phyloP scores from a whole-genome alignment of 1,139 yeast genomes.

The Pichia sp. region DNA sequence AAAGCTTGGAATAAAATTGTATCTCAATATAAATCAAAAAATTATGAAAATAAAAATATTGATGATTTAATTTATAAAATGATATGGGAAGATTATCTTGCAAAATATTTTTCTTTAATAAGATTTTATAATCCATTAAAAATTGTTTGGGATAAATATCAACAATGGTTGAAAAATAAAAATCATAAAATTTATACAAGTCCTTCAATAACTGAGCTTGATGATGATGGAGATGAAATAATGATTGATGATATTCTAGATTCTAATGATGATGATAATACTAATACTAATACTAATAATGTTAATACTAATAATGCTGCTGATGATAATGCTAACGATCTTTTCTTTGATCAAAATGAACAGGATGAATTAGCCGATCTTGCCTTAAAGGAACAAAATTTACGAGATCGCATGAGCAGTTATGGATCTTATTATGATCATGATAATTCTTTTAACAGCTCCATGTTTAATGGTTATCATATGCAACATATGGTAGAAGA shows the following conservation, averaged over 20 bases:
- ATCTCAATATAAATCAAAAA: slow-evolving; percentile 8
- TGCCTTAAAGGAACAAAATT: slow-evolving; percentile 4
- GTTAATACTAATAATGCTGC: too few species aligned
- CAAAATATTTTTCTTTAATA: slow-evolving; percentile 18
- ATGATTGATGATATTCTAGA: slow-evolving; percentile 9
- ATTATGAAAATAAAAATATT: slow-evolving; percentile 3
- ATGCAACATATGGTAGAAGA: slow-evolving; percentile 5
- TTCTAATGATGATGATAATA: too few species aligned
- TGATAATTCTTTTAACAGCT: too few species aligned
- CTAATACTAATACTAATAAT: too few species aligned
- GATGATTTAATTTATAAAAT: slow-evolving; percentile 13
- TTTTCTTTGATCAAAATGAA: neutral
- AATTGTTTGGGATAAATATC: slow-evolving; percentile 16
- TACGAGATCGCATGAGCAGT: slow-evolving; percentile 16
- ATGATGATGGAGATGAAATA: slow-evolving; percentile 14
- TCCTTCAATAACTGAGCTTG: slow-evolving; percentile 8
- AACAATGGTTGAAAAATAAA: slow-evolving; percentile 12
- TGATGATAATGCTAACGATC: slow-evolving; percentile 12
- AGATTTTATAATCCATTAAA: slow-evolving; percentile 17
- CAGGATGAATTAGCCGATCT: neutral
- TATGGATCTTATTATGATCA: slow-evolving; percentile 17
- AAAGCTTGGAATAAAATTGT: slow-evolving; percentile 12
- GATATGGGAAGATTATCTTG: slow-evolving; percentile 18
- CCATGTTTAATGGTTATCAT: too few species aligned
- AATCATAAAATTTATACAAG: slow-evolving; percentile 1